A percentile compares a stretch with the other conserved stretches of the same genome.
Evolutionary conservation across 768 basidiomycete genomes (phyloP).

Genomic region (Lactifluus subvellereus): DNA sequence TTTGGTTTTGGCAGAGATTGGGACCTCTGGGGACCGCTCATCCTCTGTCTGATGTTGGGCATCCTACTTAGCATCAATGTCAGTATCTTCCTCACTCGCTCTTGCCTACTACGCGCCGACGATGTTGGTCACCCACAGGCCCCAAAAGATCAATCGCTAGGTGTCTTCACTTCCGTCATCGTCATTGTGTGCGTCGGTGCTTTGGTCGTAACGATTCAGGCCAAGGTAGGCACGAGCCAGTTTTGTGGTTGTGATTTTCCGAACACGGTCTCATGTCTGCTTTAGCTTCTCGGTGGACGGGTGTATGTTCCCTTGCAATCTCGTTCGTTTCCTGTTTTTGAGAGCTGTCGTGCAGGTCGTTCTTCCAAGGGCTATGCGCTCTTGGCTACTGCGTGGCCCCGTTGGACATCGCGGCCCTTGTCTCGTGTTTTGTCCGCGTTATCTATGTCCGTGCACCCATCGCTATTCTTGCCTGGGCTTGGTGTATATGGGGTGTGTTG

Average conservation of each 20-base stretch:
- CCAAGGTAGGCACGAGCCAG: conserved; percentile 55
- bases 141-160: conserved; percentile 73
- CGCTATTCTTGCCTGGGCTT: conserved; percentile 82
- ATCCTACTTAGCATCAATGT: conserved; percentile 86
- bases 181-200: conserved; percentile 90
- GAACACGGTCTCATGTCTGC: conserved; percentile 1
- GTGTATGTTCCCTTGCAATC: conserved; percentile 46
- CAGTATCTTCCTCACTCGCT: conserved; percentile 23
- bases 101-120: not conserved
- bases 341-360: conserved; percentile 48
- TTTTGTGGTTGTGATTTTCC: not conserved
- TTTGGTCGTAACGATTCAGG: conserved; percentile 89
- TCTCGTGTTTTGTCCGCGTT: conserved; percentile 76
- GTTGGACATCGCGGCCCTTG: conserved; percentile 81
- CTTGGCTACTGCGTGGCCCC: conserved; percentile 95
- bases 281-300: conserved; percentile 70
- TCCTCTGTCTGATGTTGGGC: conserved; percentile 73
- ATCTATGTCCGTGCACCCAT: conserved; percentile 87
- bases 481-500: conserved; percentile 94
- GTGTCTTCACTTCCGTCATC: conserved; percentile 90
- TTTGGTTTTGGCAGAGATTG: conserved; percentile 61
- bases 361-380: conserved; percentile 94
- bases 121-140: conserved; percentile 47
- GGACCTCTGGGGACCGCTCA: conserved; percentile 96
- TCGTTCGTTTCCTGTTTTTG: not conserved